A percentile compares a stretch with the other conserved stretches of the same genome.
These are phyloP conservation scores for Cymbopogon flexuosus DNA, from an alignment of 202 grass and related monocot genomes.

Conservation along the genomic window DNA sequence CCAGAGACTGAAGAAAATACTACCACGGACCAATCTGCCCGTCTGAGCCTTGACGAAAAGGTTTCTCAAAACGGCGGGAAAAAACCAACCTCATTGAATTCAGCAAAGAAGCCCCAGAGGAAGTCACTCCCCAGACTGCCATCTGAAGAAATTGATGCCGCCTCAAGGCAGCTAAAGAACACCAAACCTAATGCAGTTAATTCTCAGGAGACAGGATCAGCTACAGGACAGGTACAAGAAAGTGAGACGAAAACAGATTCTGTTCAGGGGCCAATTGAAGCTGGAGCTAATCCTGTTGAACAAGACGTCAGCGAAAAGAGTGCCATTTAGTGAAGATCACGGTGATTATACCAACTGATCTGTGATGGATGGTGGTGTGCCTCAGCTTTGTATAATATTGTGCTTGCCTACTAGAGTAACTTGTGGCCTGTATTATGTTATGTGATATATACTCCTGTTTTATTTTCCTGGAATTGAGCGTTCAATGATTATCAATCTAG, in stretches of 20 bases:
- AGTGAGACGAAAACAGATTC: not conserved
- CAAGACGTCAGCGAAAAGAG: constrained; percentile 23
- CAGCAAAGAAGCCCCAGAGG: constrained; percentile 47
- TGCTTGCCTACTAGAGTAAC: constrained; percentile 26
- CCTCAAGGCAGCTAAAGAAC: constrained; percentile 8
- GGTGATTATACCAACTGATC: constrained; percentile 17
- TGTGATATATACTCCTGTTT: constrained; percentile 19
- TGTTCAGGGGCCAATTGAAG: constrained; percentile 3
- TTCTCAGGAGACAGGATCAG: constrained; percentile 24
- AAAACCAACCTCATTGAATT: constrained; percentile 21
- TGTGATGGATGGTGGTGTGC: constrained; percentile 34
- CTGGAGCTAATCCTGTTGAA: constrained; percentile 1
- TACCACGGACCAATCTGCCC: not conserved
- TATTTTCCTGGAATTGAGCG: constrained; percentile 25
- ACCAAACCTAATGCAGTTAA: not conserved
- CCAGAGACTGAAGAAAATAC: constrained; percentile 37
- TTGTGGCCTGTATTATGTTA: constrained; percentile 27
- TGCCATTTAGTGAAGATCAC: not conserved
- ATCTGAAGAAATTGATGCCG: constrained; percentile 44
- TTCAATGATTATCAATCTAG: constrained; percentile 4
- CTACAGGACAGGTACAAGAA: constrained; percentile 11
- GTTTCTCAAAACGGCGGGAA: constrained; percentile 38
- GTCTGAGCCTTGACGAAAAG: constrained; percentile 45
- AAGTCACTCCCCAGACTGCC: constrained; percentile 50
- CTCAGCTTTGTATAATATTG: constrained; percentile 21